Evolutionary conservation across 2,329 filamentous ascomycete species (phyloP).

Genomic region (Rasamsonia emersonii): DNA sequence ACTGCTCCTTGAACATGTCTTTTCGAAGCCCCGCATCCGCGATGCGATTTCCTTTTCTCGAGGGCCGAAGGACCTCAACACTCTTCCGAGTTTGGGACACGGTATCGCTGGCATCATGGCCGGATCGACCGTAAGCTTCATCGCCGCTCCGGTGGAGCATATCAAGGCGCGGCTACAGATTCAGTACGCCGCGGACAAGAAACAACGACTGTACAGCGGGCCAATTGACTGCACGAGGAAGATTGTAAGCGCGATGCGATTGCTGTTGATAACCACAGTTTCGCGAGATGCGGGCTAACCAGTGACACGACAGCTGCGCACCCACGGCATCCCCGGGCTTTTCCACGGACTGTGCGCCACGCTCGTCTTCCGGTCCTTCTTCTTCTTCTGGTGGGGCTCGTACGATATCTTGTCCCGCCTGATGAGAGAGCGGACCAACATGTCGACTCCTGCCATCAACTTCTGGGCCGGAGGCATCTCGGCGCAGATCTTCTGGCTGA

Average conservation of each 20-base stretch:
- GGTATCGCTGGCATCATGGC: constrained; percentile 80
- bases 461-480: constrained; percentile 95
- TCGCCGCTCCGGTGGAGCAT: constrained; percentile 91
- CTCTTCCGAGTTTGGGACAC: constrained; percentile 70
- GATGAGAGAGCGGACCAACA: constrained; percentile 56
- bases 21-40: constrained; percentile 45
- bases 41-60: constrained; percentile 28
- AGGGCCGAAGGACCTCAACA: constrained; percentile 28
- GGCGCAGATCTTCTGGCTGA: constrained; percentile 91
- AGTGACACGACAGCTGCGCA: constrained; percentile 35
- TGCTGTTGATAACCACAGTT: background rate
- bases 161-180: constrained; percentile 90
- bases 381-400: constrained; percentile 97
- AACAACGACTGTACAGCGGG: constrained; percentile 70
- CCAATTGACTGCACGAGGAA: constrained; percentile 76
- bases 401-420: constrained; percentile 75
- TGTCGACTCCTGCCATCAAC: constrained; percentile 75
- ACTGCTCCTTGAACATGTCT: constrained; percentile 71
- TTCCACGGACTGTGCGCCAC: constrained; percentile 83
- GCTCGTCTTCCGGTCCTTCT: constrained; percentile 80
- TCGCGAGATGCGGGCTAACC: no score
- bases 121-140: constrained; percentile 81
- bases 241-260: constrained; percentile 42
- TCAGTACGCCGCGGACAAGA: constrained; percentile 77
- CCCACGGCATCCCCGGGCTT: constrained; percentile 68